These are phyloP conservation scores for Phylloporus sp. DNA, from an alignment of 768 basidiomycete genomes.

Conservation along the genomic window DNA sequence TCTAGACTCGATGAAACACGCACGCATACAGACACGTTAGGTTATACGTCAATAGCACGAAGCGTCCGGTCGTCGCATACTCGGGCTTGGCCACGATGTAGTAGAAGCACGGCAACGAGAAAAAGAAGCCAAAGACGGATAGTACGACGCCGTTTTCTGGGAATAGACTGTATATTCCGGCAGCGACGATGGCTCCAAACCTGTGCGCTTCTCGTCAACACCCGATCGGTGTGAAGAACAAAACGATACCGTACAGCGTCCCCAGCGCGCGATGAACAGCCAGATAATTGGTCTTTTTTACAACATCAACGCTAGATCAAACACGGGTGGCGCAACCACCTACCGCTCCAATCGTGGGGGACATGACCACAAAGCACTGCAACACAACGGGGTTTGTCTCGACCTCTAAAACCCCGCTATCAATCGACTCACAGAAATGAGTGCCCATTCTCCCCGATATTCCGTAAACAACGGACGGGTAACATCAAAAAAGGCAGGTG, in stretches of 20 bases:
- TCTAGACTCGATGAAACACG: slow-evolving; percentile 16
- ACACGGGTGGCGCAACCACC: slow-evolving; percentile 19
- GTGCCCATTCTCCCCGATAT: slow-evolving; percentile 91
- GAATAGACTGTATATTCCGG: slow-evolving; percentile 66
- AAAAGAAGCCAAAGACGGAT: slow-evolving; percentile 81
- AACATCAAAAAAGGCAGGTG: slow-evolving; percentile 81
- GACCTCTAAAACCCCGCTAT: slow-evolving; percentile 12
- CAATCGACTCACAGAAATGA: slow-evolving; percentile 69
- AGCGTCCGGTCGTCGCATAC: slow-evolving; percentile 71
- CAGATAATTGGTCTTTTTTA: slow-evolving; percentile 80
- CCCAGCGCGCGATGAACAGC: slow-evolving; percentile 80
- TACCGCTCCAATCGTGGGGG: slow-evolving; percentile 84
- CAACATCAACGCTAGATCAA: slow-evolving; percentile 1
- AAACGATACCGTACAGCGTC: slow-evolving; percentile 58
- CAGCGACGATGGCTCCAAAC: slow-evolving; percentile 75
- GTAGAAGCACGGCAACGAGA: slow-evolving; percentile 93
- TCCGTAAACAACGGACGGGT: slow-evolving; percentile 77
- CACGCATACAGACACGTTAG: slow-evolving; percentile 73
- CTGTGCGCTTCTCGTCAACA: slow-evolving; percentile 36
- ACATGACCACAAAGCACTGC: slow-evolving; percentile 84
- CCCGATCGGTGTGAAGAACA: not conserved
- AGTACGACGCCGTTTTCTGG: slow-evolving; percentile 72
- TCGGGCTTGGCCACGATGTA: slow-evolving; percentile 76
- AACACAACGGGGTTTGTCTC: slow-evolving; percentile 23
- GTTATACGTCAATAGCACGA: slow-evolving; percentile 86